Evolutionary conservation across 495 filamentous ascomycete genomes (phyloP), one percentile per base, ranked within the genome.

Genomic region (Saxispiralis lemnorum): DNA sequence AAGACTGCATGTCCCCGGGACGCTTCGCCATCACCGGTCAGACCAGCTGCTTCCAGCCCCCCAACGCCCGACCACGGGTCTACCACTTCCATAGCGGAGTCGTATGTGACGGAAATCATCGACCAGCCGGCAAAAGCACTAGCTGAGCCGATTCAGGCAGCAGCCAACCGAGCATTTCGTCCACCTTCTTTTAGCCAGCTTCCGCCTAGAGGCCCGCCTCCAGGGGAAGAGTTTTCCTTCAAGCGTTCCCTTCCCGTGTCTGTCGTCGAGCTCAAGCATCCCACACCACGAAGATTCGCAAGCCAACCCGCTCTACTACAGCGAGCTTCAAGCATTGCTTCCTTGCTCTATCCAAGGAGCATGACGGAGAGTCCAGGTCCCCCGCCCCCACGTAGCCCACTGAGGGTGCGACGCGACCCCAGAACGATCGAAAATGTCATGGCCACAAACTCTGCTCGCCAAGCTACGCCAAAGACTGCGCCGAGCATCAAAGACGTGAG

Each of bases 331-430:
- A 53, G 49, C 24, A 44, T 53, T 9, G 50, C 39, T 15, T 42
- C 46, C 14, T 39, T 46, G 2, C 30, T 49, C 7, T 45, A 53
- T 19, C 50, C 45, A 13, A 41, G 46, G n/a, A 49, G 46, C 34
- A 13, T 53, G 14, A 45, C 50, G 5, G 46, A 49, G 38, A 53
- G 50, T 40, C 50, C 50, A 16, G 50, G 50, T 20, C 49, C 49
- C 14, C 50, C 46, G 16, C 50, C 50, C 6, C 46, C 50, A 38
- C 46, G 46, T 2, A 53, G 50, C 19, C 50, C 50, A 20, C 46
- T 53, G 15, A 19, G 50, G 31, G 15, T 48, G 12, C 28, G 42
- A 30, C 41, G 42, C 12, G 50, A 46, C 33, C 5, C 41, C 6
- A 21, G 41, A 16, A 52, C 44, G 3, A 52, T 52, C 38, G 49